Percentiles rank a stretch among this genome's conserved stretches.
Evolutionary conservation across 2,329 filamentous ascomycete species (phyloP).

Genomic region (Epichloe coenophiala): DNA sequence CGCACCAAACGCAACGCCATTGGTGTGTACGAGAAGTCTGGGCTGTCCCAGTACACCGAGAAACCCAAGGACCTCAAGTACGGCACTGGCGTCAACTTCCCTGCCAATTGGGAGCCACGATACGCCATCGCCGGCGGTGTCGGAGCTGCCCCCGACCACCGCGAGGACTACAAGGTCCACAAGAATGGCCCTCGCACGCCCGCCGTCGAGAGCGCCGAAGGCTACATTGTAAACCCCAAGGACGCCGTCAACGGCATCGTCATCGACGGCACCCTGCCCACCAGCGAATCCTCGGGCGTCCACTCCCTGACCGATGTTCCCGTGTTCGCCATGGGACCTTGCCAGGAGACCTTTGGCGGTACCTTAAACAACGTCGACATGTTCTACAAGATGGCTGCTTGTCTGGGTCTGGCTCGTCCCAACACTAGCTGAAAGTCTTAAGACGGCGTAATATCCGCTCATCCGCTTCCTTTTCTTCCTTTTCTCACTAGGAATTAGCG

Average conservation of each 20-base stretch:
- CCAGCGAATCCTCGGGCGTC: constrained; percentile 51
- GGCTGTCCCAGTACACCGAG: constrained; percentile 60
- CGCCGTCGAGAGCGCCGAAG: constrained; percentile 38
- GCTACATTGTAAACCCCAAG: constrained; percentile 50
- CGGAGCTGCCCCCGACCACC: constrained; percentile 57
- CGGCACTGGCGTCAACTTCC: constrained; percentile 63
- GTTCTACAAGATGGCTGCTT: constrained; percentile 61
- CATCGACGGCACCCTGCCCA: constrained; percentile 61
- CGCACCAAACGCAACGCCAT: constrained; percentile 64
- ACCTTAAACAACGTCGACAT: constrained; percentile 59
- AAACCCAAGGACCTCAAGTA: constrained; percentile 48
- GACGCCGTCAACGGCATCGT: constrained; percentile 56
- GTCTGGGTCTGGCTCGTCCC: constrained; percentile 39
- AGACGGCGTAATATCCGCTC: constrained; percentile 1
- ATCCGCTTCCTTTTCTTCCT: neutral
- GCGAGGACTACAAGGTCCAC: constrained; percentile 64
- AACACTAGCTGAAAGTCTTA: constrained; percentile 11
- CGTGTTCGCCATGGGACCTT: constrained; percentile 67
- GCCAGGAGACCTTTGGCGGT: constrained; percentile 62
- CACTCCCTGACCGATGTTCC: constrained; percentile 68
- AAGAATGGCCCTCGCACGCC: constrained; percentile 49
- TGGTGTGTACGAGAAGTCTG: constrained; percentile 60
- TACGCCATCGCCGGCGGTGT: constrained; percentile 68
- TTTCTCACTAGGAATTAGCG: neutral
- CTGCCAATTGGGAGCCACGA: constrained; percentile 70